These are phyloP conservation scores for Tripterygium wilfordii DNA, from an alignment of 177 flowering plant genomes.

Conservation along the genomic window DNA sequence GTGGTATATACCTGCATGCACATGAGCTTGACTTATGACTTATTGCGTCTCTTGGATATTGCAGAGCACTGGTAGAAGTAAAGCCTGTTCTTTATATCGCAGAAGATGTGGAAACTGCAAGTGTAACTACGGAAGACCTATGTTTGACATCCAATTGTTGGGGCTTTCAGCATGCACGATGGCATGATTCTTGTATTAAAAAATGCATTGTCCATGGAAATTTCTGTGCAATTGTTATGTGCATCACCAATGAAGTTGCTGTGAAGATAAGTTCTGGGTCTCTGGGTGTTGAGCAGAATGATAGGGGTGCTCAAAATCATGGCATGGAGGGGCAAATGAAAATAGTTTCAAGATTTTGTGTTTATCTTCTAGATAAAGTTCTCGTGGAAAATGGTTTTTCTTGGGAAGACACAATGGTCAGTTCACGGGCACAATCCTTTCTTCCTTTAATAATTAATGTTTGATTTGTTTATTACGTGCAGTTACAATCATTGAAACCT, in stretches of 20 bases:
- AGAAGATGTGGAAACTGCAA: constrained; percentile 25
- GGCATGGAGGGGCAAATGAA: constrained; percentile 30
- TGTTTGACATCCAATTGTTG: constrained; percentile 21
- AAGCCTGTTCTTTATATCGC: constrained; percentile 69
- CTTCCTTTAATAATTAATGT: no score
- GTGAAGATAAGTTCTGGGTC: constrained; percentile 41
- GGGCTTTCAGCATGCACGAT: constrained; percentile 55
- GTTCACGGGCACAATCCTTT: constrained; percentile 22
- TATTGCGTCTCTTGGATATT: constrained; percentile 1
- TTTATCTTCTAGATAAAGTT: constrained; percentile 58
- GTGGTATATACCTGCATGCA: no score
- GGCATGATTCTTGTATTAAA: constrained; percentile 67
- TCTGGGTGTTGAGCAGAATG: constrained; percentile 11
- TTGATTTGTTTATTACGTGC: no score
- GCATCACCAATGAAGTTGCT: constrained; percentile 37
- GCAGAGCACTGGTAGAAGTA: constrained; percentile 86
- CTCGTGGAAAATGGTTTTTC: constrained; percentile 47
- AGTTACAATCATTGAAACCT: no score
- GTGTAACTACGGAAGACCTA: constrained; percentile 18
- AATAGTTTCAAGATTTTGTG: constrained; percentile 61
- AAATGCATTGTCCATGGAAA: constrained; percentile 52
- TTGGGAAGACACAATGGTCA: constrained; percentile 69
- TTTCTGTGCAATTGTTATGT: constrained; percentile 45
- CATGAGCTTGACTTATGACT: no score
- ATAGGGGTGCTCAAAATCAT: constrained; percentile 11